These are phyloP conservation scores for Avena eriantha DNA, from an alignment of 176 grass and related monocot species.

Conservation along the genomic window DNA sequence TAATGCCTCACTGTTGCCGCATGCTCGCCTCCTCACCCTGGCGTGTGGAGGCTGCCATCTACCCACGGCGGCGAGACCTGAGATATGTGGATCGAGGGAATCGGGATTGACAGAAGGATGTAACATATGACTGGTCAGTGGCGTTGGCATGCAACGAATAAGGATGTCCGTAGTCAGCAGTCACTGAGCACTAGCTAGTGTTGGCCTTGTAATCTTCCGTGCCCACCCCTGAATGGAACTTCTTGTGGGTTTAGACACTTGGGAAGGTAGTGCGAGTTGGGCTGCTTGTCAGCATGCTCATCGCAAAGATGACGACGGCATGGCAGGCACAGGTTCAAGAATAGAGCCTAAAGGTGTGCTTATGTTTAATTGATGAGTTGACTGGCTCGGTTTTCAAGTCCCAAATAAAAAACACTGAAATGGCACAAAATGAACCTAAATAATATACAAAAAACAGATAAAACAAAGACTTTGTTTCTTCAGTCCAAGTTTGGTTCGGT, in stretches of 20 bases:
- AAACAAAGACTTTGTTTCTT: background rate
- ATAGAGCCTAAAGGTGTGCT: background rate
- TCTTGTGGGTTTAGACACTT: constrained; percentile 4
- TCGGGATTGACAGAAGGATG: background rate
- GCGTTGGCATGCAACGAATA: background rate
- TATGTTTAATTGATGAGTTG: constrained; percentile 6
- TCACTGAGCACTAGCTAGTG: constrained; percentile 4
- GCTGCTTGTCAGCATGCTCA: background rate
- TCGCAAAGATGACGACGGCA: background rate
- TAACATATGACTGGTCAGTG: background rate
- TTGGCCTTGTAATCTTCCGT: background rate
- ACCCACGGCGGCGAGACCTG: background rate
- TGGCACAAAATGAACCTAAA: constrained; percentile 1
- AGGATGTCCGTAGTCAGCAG: background rate
- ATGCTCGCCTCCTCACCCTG: background rate
- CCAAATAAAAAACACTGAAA: background rate
- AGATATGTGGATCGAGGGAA: background rate
- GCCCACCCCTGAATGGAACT: background rate
- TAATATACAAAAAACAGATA: background rate
- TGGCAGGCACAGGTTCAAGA: background rate
- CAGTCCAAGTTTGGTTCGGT: background rate
- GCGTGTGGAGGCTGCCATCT: background rate
- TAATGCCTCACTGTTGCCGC: background rate
- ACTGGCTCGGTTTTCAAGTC: background rate
- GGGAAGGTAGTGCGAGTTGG: background rate